Evolutionary conservation across 1,284 basidiomycete genomes (phyloP).

Genomic region (Cryptococcus sp.): DNA sequence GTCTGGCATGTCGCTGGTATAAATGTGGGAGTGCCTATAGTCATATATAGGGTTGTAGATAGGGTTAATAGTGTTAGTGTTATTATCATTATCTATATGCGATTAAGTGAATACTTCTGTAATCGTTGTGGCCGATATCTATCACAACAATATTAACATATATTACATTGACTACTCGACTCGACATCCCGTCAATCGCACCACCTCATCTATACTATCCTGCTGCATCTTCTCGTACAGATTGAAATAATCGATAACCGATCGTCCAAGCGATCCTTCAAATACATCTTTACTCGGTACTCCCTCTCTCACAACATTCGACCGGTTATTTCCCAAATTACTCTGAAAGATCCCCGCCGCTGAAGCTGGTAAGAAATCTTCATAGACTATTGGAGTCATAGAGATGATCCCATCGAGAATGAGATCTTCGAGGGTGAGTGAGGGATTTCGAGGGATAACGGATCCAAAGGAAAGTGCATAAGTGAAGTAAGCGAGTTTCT

Average conservation of each 20-base stretch:
- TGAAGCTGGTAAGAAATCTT: slow-evolving; percentile 49
- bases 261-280: slow-evolving; percentile 16
- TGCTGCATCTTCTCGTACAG: slow-evolving; percentile 22
- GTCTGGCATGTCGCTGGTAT: too few relatives aligned
- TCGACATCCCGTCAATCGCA: slow-evolving; percentile 2
- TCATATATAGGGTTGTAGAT: too few relatives aligned
- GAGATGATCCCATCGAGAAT: slow-evolving; percentile 31
- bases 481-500: slow-evolving; percentile 36
- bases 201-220: slow-evolving; percentile 9
- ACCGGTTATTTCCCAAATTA: slow-evolving; percentile 32
- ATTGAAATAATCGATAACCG: slow-evolving; percentile 23
- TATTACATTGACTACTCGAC: too few relatives aligned
- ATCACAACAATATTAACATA: too few relatives aligned
- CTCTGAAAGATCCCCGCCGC: slow-evolving; percentile 50
- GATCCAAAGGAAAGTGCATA: slow-evolving; percentile 17
- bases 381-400: slow-evolving; percentile 45
- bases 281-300: slow-evolving; percentile 12
- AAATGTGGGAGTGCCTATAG: too few relatives aligned
- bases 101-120: too few relatives aligned
- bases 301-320: not conserved
- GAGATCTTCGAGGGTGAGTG: slow-evolving; percentile 20
- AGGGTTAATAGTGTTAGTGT: too few relatives aligned
- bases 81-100: too few relatives aligned
- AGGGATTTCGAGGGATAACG: not conserved
- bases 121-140: too few relatives aligned